A percentile compares a stretch with the other conserved stretches of the same genome.
phyloP scores from a whole-genome alignment of 345 rosid species.

The Eucalyptus tenuipes region DNA sequence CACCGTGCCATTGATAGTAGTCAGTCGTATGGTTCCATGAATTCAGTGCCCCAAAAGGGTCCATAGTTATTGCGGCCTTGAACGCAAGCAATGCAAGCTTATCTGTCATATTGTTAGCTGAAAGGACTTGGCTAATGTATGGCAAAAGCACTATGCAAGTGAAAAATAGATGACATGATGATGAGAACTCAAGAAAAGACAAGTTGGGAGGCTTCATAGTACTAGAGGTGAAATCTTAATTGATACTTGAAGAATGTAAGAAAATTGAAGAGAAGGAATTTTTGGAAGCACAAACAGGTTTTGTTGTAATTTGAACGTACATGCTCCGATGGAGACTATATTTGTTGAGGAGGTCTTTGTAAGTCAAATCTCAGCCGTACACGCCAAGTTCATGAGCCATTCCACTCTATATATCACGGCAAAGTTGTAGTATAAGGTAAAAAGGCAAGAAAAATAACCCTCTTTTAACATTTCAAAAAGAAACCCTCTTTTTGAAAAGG shows the following conservation, averaged over 20 bases:
- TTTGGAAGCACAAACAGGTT: no score
- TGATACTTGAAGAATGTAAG: no score
- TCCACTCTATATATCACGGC: background rate
- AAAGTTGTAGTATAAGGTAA: fast-evolving
- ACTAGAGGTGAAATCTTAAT: no score
- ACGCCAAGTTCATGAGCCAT: background rate
- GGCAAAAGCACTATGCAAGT: background rate
- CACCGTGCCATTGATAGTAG: background rate
- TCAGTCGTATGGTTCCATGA: background rate
- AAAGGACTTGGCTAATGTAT: background rate
- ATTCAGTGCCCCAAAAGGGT: background rate
- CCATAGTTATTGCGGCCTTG: background rate
- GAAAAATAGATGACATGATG: no score
- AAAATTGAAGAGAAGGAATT: no score
- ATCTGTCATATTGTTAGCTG: background rate
- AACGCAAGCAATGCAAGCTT: background rate
- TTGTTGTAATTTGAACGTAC: no score
- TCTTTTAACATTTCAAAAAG: no score
- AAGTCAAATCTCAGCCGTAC: background rate
- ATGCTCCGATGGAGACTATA: background rate
- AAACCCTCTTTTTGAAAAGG: background rate
- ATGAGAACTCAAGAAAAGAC: no score
- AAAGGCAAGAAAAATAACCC: no score
- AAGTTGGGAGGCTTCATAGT: no score
- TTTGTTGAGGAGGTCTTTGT: background rate